phyloP scores from a whole-genome alignment of 2,329 filamentous ascomycete species.

The Botrytis elliptica region DNA sequence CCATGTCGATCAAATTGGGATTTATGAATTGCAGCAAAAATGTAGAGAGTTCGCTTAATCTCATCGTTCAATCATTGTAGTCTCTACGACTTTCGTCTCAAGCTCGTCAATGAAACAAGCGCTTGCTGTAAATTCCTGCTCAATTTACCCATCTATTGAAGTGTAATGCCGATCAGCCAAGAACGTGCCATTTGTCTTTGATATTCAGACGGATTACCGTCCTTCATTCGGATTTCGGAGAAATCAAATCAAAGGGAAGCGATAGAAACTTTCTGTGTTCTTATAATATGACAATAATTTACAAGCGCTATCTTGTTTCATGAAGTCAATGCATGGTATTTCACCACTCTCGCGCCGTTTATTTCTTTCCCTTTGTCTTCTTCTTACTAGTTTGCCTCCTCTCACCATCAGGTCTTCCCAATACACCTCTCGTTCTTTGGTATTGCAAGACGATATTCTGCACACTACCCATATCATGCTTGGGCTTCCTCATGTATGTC shows the following conservation, averaged over 20 bases:
- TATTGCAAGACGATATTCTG: conserved; percentile 74
- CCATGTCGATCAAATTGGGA: background rate
- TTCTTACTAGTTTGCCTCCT: conserved; percentile 30
- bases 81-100: background rate
- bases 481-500: conserved; percentile 86
- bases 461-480: conserved; percentile 84
- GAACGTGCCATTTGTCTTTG: background rate
- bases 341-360: background rate
- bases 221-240: background rate
- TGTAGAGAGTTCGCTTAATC: background rate
- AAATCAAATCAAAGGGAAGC: background rate
- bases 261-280: background rate
- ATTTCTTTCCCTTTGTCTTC: conserved; percentile 33
- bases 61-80: background rate
- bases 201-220: background rate
- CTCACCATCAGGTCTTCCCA: conserved; percentile 36
- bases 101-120: background rate
- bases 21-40: background rate
- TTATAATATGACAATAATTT: conserved; percentile 19
- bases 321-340: background rate
- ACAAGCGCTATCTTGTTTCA: conserved; percentile 18
- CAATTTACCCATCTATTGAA: background rate
- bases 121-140: background rate
- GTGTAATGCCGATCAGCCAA: background rate
- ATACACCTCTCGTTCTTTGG: conserved; percentile 51